These are phyloP conservation scores for Mariannaea elegans DNA, from an alignment of 2,329 filamentous ascomycete genomes.

Conservation along the genomic window DNA sequence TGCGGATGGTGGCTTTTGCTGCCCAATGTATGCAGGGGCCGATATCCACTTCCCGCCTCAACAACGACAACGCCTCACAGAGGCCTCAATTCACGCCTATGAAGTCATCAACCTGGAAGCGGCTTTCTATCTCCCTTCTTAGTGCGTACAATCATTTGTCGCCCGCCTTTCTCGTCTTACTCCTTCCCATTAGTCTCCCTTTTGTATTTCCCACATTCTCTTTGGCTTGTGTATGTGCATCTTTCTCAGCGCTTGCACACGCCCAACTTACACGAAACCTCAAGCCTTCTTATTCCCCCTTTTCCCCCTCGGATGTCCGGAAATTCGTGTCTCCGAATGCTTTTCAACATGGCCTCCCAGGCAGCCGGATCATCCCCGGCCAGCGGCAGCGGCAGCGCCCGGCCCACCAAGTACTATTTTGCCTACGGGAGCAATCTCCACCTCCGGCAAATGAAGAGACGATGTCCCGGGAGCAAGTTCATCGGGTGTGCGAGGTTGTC, in stretches of 20 bases:
- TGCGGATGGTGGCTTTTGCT: slow-evolving; percentile 24
- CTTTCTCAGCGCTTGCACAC: background rate
- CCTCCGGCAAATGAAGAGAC: slow-evolving; percentile 53
- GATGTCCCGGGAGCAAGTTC: slow-evolving; percentile 53
- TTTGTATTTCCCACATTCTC: slow-evolving; percentile 7
- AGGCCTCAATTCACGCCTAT: slow-evolving; percentile 4
- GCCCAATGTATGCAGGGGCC: slow-evolving; percentile 35
- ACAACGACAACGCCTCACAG: background rate
- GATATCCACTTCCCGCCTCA: slow-evolving; percentile 15
- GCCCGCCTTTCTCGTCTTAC: background rate
- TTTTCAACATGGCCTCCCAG: slow-evolving; percentile 36
- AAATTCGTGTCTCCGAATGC: slow-evolving; percentile 33
- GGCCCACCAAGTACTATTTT: slow-evolving; percentile 51
- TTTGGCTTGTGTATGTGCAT: slow-evolving; percentile 1
- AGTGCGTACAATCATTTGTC: slow-evolving; percentile 11
- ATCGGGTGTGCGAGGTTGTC: slow-evolving; percentile 51
- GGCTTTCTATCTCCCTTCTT: slow-evolving; percentile 6
- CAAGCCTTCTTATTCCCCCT: background rate
- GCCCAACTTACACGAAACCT: slow-evolving; percentile 6
- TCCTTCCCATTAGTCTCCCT: background rate
- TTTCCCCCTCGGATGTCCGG: slow-evolving; percentile 33
- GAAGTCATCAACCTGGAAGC: slow-evolving; percentile 9
- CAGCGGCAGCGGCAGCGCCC: slow-evolving; percentile 26
- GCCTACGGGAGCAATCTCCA: slow-evolving; percentile 58
- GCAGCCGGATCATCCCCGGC: slow-evolving; percentile 23